Base-by-base conservation (phyloP, 495 filamentous ascomycete species). In the Neurospora sublineolata region DNA sequence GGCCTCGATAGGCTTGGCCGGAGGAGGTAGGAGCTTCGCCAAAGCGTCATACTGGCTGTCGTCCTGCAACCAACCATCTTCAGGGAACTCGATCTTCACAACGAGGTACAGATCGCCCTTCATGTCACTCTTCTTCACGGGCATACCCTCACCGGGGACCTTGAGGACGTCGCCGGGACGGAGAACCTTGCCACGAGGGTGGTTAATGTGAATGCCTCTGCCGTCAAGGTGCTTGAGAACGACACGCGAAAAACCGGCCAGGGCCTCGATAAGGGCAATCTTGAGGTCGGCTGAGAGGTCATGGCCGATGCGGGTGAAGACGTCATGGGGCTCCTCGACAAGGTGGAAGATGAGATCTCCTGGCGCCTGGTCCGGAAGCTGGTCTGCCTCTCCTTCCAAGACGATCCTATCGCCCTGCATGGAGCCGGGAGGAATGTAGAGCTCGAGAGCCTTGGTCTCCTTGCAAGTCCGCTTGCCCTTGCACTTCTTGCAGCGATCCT, bases 401-500 rank as follows among this genome's bases (percentile, higher is more conserved):
- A 96, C 88, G 74, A 99, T 97, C 69, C 88, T 88, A 72, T 98
- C 95, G 71, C 94, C 94, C 79, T 95, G 88, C 84, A 87, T 89
- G 41, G 94, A 90, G 60, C 95, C 95, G 44, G 91, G 90, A 38
- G 95, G 93, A 72, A 99, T 97, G 82, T 97, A 98, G 42, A 99
- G 89, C 81, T 99, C 96, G 60, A 99, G 82, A 14, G 95, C 90
- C 83, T 98, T 99, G 81, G 90, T 94, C 79, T 93, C 90, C 78
- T 92, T 89, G 39, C 86, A 84, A 4, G 92, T 91, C 69, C 91
- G 87, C 77, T 91, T 89, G 64, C 95, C 95, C 83, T 97, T 97
- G 87, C 96, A 99, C 85, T 96, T 97, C 86, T 94, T 96, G 85
- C 95, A 99, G 79, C 92, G 91, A 73, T 99, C 95, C 84, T 97